Evolutionary conservation across 495 filamentous ascomycete species (phyloP), one percentile per base, ranked within the genome.

Genomic region (Friedmanniomyces endolithicus): DNA sequence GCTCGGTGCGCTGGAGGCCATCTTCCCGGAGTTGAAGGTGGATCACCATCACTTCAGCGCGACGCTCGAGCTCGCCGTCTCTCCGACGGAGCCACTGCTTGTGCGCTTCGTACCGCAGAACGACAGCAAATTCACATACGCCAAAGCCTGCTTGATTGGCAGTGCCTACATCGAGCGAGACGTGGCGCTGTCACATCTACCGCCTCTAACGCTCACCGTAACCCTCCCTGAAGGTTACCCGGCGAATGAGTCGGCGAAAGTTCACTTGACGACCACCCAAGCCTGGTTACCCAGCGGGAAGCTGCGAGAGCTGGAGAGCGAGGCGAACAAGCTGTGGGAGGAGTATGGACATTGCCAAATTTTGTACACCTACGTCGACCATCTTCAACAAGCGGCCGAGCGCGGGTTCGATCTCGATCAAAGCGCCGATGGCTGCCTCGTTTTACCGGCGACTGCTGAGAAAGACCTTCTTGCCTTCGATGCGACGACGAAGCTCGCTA

Each of bases 301-400:
- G 11, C 57, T 87, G n/a, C 55, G 70, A 29, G 73, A 70, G 53
- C 71, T 97, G 1, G 67, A 81, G 58, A 64, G 71, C 12, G 82
- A 90, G 58, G 81, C 77, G 0, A 56, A 69, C 34, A 65, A 68
- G 6, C 68, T 94, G 14, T 98, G 92, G 92, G 82, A 90, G 58
- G 88, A 94, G 52, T 77, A 82, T 46, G 89, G 88, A 0, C 79
- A 72, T 24, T 80, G 83, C 60, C 78, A 85, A 60, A 82, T 94
- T 6, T 77, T 94, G 16, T 98, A 79, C 66, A 78, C 81, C 0
- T 95, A 89, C 57, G 90, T 97, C 55, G 89, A 94, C 68, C 79
- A 83, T 62, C 70, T 97, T 24, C 87, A 92, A 62, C 86, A 88
- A 69, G 76, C 81, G 2, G 79, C 84, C 17, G 88, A 94, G 58